Evolutionary conservation across 164 flowering plant genomes (phyloP).

Genomic region (Euptelea pleiosperma): DNA sequence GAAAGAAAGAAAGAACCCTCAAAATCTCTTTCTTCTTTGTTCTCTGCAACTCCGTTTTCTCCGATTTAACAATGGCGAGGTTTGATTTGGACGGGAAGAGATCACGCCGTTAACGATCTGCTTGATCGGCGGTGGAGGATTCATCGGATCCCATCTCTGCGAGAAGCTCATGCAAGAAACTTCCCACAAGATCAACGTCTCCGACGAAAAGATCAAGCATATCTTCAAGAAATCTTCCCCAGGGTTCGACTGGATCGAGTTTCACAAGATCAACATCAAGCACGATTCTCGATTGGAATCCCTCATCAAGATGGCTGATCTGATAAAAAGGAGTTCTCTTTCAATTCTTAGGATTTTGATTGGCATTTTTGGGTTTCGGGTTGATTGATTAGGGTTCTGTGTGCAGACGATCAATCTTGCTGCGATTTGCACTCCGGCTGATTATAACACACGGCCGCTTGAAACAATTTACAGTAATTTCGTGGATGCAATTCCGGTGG

Average conservation of each 20-base stretch:
- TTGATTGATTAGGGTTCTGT: neutral
- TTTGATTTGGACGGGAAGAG: conserved; percentile 4
- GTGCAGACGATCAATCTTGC: conserved; percentile 41
- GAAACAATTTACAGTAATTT: conserved; percentile 48
- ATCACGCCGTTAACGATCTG: conserved; percentile 2
- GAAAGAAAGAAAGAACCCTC: neutral
- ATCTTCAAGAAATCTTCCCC: neutral
- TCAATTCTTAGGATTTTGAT: too few species aligned
- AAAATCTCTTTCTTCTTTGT: neutral
- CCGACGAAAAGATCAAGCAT: conserved; percentile 6
- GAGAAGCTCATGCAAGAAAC: conserved; percentile 21
- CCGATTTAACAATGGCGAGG: conserved; percentile 1
- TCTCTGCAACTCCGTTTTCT: neutral
- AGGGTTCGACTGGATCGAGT: conserved; percentile 16
- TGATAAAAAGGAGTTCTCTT: too few species aligned
- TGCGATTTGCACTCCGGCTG: conserved; percentile 44
- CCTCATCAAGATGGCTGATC: conserved; percentile 17
- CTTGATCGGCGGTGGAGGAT: conserved; percentile 3
- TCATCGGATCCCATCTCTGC: conserved; percentile 15
- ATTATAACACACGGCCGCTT: conserved; percentile 40
- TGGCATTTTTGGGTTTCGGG: neutral
- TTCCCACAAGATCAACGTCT: conserved; percentile 10
- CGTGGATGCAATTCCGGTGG: conserved; percentile 31
- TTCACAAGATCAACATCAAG: conserved; percentile 20
- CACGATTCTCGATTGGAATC: conserved; percentile 20